These are phyloP conservation scores for Candida broadrunensis DNA, from an alignment of 805 yeast genomes.

Conservation along the genomic window DNA sequence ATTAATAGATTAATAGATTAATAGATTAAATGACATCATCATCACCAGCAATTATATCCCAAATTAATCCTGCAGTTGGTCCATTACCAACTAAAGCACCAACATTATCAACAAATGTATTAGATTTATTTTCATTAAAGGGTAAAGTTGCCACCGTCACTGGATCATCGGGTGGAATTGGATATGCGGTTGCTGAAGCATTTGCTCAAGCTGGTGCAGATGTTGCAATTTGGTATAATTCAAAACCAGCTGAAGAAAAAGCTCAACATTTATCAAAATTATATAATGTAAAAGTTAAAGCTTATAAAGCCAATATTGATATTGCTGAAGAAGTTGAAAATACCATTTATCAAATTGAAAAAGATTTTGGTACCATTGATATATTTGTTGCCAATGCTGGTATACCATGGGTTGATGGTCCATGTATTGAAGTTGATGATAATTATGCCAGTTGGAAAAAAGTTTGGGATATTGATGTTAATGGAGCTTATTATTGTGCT, in stretches of 20 bases:
- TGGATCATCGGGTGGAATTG: constrained; percentile 86
- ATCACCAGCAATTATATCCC: constrained; percentile 11
- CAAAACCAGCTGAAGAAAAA: constrained; percentile 56
- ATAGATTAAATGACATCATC: too few species aligned
- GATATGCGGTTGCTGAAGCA: constrained; percentile 77
- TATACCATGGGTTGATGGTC: constrained; percentile 74
- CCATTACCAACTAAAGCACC: constrained; percentile 57
- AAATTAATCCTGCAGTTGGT: constrained; percentile 25
- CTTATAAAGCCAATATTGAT: constrained; percentile 60
- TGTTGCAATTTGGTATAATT: constrained; percentile 50
- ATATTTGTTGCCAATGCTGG: constrained; percentile 90
- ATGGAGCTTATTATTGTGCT: constrained; percentile 43
- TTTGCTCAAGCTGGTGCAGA: constrained; percentile 87
- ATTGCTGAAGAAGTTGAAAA: constrained; percentile 47
- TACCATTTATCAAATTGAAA: constrained; percentile 47
- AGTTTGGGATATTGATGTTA: constrained; percentile 38
- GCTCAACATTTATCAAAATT: constrained; percentile 54
- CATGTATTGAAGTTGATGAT: constrained; percentile 36
- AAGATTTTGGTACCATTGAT: constrained; percentile 79
- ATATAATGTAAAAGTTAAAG: constrained; percentile 60
- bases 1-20: too few species aligned
- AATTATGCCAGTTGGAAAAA: constrained; percentile 29
- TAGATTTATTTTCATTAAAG: constrained; percentile 72
- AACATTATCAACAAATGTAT: constrained; percentile 45
- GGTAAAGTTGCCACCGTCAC: constrained; percentile 83